phyloP scores from a whole-genome alignment of 164 flowering plant species.

The Amborella trichopoda region DNA sequence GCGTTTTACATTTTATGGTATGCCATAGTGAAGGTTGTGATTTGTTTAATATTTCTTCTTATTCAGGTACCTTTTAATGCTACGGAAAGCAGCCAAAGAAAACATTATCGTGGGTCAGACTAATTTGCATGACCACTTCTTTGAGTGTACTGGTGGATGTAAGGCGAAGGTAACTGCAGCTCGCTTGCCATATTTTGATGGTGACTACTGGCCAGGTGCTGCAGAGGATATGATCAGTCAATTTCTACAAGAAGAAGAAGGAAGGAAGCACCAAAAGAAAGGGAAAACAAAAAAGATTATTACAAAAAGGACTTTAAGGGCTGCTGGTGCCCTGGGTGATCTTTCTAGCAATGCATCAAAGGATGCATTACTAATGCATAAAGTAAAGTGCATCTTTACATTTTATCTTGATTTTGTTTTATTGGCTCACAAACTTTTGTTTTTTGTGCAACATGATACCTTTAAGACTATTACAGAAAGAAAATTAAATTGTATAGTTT shows the following conservation, averaged over 20 bases:
- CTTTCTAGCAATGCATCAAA: slow-evolving; percentile 14
- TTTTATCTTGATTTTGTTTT: too few relatives aligned
- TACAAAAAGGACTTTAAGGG: slow-evolving; percentile 10
- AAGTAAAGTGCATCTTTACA: too few relatives aligned
- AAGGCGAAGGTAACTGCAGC: slow-evolving; percentile 44
- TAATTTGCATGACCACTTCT: slow-evolving; percentile 44
- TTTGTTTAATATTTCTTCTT: background rate
- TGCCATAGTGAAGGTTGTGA: too few relatives aligned
- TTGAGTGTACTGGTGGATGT: slow-evolving; percentile 19
- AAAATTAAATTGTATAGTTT: too few relatives aligned
- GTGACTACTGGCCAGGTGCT: slow-evolving; percentile 43
- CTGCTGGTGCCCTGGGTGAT: slow-evolving; percentile 5
- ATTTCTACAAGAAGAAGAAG: slow-evolving; percentile 19
- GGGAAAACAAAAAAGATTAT: slow-evolving; percentile 8
- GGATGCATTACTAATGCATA: slow-evolving; percentile 35
- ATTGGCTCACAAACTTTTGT: too few relatives aligned
- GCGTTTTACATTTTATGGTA: too few relatives aligned
- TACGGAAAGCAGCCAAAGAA: slow-evolving; percentile 38
- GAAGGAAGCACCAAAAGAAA: slow-evolving; percentile 11
- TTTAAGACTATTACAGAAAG: too few relatives aligned
- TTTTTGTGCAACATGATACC: background rate
- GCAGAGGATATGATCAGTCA: slow-evolving; percentile 29
- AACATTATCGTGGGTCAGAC: slow-evolving; percentile 27
- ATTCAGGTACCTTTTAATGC: slow-evolving; percentile 45
- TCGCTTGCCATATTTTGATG: slow-evolving; percentile 63